A percentile compares a stretch with the other conserved stretches of the same genome.
phyloP scores from a whole-genome alignment of 106 monocot species.

The Amphibolis antarctica region DNA sequence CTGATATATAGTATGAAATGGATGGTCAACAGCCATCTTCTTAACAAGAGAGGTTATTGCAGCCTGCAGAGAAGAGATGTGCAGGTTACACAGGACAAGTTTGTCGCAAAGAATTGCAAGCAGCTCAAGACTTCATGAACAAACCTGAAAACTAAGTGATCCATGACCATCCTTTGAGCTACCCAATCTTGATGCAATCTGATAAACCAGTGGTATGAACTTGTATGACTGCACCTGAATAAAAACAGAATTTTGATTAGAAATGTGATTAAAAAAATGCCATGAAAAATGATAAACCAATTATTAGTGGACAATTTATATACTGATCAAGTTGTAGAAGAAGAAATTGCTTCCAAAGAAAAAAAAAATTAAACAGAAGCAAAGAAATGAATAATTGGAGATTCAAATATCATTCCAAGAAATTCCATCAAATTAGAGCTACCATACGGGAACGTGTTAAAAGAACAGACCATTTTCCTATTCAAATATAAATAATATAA shows the following conservation, averaged over 20 bases:
- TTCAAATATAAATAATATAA: neutral
- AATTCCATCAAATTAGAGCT: neutral
- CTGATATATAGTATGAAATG: conserved; percentile 97
- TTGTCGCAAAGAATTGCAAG: neutral
- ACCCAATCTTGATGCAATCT: conserved; percentile 96
- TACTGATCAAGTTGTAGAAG: neutral
- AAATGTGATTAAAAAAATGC: neutral
- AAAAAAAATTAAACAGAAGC: neutral
- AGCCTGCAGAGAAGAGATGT: conserved; percentile 28
- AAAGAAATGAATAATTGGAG: neutral
- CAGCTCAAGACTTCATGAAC: neutral
- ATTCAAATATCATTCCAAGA: neutral
- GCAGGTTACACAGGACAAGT: neutral
- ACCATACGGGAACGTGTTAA: neutral
- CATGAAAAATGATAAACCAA: neutral
- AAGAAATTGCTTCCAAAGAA: neutral
- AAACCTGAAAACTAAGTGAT: conserved; percentile 75
- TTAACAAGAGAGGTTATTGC: conserved; percentile 72
- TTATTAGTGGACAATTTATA: neutral
- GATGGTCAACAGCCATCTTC: conserved; percentile 99
- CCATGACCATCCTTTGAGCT: conserved; percentile 70
- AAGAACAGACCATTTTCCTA: neutral
- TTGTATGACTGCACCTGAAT: conserved; percentile 88
- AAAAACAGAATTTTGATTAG: neutral
- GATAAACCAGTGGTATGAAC: conserved; percentile 93